These are phyloP conservation scores for Coemansia sp. DNA, from an alignment of 192 early-diverging fungal genomes.

Conservation along the genomic window DNA sequence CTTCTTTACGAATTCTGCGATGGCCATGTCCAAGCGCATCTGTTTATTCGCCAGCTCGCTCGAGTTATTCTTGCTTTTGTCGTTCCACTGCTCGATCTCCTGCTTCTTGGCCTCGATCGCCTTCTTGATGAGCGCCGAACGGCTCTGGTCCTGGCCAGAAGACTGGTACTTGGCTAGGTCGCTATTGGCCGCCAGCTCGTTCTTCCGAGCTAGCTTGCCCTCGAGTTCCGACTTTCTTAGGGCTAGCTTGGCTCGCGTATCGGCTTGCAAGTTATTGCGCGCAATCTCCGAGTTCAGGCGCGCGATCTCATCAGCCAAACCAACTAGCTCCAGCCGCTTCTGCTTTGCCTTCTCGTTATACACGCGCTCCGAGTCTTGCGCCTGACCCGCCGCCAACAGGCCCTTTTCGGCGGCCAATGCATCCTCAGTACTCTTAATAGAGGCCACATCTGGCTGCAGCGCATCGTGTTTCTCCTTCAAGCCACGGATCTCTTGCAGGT, in stretches of 20 bases:
- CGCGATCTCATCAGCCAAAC: slow-evolving; percentile 51
- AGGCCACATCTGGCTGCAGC: slow-evolving; percentile 19
- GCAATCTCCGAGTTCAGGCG: slow-evolving; percentile 61
- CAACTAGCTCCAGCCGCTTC: slow-evolving; percentile 47
- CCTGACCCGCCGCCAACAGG: slow-evolving; percentile 24
- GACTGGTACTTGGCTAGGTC: slow-evolving; percentile 19
- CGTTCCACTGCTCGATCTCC: slow-evolving; percentile 12
- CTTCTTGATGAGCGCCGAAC: slow-evolving; percentile 22
- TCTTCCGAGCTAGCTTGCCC: slow-evolving; percentile 9
- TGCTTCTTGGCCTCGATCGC: slow-evolving; percentile 32
- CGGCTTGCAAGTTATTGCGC: slow-evolving; percentile 62
- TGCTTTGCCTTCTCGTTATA: slow-evolving; percentile 37
- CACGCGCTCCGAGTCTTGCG: slow-evolving; percentile 11
- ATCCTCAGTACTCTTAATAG: slow-evolving; percentile 2
- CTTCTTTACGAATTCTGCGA: slow-evolving; percentile 39
- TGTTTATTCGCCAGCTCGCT: slow-evolving; percentile 21
- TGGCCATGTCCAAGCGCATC: slow-evolving; percentile 42
- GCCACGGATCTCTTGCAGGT: slow-evolving; percentile 19
- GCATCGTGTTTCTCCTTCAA: slow-evolving; percentile 28
- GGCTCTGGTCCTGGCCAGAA: slow-evolving; percentile 9
- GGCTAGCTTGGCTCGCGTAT: slow-evolving; percentile 64
- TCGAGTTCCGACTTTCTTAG: slow-evolving; percentile 61
- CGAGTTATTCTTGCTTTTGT: slow-evolving; percentile 13
- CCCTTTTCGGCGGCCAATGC: slow-evolving; percentile 42
- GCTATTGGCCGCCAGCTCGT: slow-evolving; percentile 6